A percentile compares a stretch with the other conserved stretches of the same genome.
Conservation (phyloP, 768 basidiomycete species). For the Pleurotus ostreatus region DNA sequence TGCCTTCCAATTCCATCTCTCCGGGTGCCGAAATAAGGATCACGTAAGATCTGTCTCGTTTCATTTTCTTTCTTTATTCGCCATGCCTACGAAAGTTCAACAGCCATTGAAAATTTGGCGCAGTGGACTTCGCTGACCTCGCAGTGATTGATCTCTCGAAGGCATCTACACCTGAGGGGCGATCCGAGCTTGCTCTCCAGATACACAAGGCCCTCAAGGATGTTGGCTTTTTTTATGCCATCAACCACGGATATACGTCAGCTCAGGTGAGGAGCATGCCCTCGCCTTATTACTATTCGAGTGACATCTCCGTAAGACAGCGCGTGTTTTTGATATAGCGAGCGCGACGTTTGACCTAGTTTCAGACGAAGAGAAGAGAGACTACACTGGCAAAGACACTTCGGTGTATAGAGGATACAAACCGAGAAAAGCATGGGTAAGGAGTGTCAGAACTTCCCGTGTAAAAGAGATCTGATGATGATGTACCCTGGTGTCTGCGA, state of each 20-base stretch:
- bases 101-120: no score
- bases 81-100: no score
- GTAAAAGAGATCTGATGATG: neutral
- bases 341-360: conserved; percentile 39
- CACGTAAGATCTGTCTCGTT: no score
- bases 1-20: no score
- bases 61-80: no score
- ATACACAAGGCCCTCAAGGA: conserved; percentile 40
- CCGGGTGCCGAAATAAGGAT: no score
- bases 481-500: conserved; percentile 31
- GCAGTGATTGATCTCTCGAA: conserved; percentile 48
- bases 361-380: conserved; percentile 35
- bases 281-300: neutral
- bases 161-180: conserved; percentile 31
- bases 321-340: conserved; percentile 45
- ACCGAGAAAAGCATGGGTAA: conserved; percentile 44
- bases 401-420: conserved; percentile 55
- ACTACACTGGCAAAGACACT: conserved; percentile 33
- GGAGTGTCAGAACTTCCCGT: neutral
- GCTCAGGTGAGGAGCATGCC: conserved; percentile 27
- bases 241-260: conserved; percentile 43
- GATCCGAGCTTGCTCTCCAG: conserved; percentile 31
- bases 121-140: conserved; percentile 43
- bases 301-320: conserved; percentile 23
- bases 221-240: conserved; percentile 44